Percentiles rank a stretch among this genome's conserved stretches.
Conservation (phyloP, 2,329 filamentous ascomycete species). For the Sarocladium brachiariae region DNA sequence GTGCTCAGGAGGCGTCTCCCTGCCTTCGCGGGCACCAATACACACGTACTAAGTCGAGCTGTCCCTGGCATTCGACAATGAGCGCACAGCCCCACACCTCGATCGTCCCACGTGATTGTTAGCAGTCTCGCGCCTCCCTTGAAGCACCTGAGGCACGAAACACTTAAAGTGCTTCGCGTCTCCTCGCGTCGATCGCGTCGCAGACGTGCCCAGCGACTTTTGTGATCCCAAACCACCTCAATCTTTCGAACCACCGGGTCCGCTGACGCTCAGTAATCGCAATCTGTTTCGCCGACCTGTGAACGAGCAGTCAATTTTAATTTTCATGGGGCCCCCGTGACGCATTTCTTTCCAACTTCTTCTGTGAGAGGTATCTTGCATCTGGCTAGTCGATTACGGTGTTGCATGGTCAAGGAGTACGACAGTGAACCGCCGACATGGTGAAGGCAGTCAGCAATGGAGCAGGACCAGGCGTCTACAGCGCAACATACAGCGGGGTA, state of each 20-base stretch:
- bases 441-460: conserved; percentile 33
- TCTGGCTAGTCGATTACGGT: not conserved
- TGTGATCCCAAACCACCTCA: conserved; percentile 14
- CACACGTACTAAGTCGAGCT: not conserved
- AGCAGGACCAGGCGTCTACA: conserved; percentile 50
- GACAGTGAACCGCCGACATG: conserved; percentile 30
- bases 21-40: not conserved
- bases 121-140: conserved; percentile 1
- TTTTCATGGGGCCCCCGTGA: not conserved
- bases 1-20: conserved; percentile 11
- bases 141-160: conserved; percentile 26
- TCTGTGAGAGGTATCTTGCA: not conserved
- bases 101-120: conserved; percentile 4
- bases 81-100: not conserved
- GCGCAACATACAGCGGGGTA: conserved; percentile 64
- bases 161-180: conserved; percentile 32
- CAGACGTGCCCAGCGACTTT: conserved; percentile 22
- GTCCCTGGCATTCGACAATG: not conserved
- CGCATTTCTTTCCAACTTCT: not conserved
- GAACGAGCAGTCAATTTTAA: not conserved
- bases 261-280: not conserved
- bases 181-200: conserved; percentile 33
- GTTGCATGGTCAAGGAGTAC: conserved; percentile 17
- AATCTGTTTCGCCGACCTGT: not conserved
- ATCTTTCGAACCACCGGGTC: conserved; percentile 13